phyloP scores from a whole-genome alignment of 352 stramenopile species.

The Paralagenidium karlingii region DNA sequence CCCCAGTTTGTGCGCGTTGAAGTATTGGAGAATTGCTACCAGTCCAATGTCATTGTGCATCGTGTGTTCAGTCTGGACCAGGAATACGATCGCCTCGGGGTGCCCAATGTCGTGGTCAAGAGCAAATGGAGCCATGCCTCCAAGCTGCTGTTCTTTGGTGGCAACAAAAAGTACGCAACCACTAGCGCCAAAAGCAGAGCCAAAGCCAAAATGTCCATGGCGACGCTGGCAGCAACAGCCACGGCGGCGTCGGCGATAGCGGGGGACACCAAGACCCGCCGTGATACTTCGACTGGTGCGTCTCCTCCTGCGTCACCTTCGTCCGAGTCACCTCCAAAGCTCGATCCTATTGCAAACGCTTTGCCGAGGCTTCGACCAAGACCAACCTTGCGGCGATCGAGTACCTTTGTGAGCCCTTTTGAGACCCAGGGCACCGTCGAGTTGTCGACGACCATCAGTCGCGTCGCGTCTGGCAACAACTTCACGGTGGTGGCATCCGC shows the following conservation, averaged over 20 bases:
- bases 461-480: constrained; percentile 37
- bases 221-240: neutral
- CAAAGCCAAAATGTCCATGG: constrained; percentile 1
- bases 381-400: too few species aligned
- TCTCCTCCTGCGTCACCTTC: too few species aligned
- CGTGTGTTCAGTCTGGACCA: constrained; percentile 51
- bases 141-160: constrained; percentile 32
- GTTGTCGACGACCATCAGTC: constrained; percentile 25
- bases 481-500: constrained; percentile 43
- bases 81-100: constrained; percentile 37
- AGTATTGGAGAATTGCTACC: constrained; percentile 22
- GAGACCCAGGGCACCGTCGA: too few species aligned
- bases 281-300: too few species aligned
- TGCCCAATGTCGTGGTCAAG: constrained; percentile 36
- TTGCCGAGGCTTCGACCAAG: too few species aligned
- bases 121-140: constrained; percentile 17
- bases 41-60: constrained; percentile 39
- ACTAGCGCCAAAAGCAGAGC: constrained; percentile 10
- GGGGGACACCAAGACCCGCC: neutral
- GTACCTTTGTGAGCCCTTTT: too few species aligned
- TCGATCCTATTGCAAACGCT: too few species aligned
- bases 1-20: constrained; percentile 58
- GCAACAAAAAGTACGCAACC: constrained; percentile 25
- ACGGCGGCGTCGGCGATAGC: neutral
- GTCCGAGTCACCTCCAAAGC: too few species aligned